A percentile compares a stretch with the other conserved stretches of the same genome.
phyloP scores from a whole-genome alignment of 1,284 basidiomycete species.

The Clitocybe nebularis region DNA sequence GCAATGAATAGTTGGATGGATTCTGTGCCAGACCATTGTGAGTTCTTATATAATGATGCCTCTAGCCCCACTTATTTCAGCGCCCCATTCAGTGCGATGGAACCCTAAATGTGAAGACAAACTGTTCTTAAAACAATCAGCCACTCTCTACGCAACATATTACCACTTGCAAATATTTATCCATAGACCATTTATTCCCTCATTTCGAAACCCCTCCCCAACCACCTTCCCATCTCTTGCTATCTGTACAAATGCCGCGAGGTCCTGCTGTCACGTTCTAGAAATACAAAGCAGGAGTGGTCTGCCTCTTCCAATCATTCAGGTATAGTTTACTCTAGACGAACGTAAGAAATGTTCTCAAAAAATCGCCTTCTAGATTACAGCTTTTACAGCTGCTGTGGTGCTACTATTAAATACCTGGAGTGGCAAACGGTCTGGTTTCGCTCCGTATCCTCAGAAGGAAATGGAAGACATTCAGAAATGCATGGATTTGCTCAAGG shows the following conservation, averaged over 20 bases:
- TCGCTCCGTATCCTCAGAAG: conserved; percentile 39
- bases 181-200: conserved; percentile 68
- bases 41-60: conserved; percentile 15
- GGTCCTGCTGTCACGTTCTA: conserved; percentile 57
- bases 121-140: conserved; percentile 55
- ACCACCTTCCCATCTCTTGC: conserved; percentile 56
- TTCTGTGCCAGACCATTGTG: conserved; percentile 54
- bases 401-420: conserved; percentile 62
- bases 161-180: conserved; percentile 63
- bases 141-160: conserved; percentile 54
- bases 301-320: conserved; percentile 29
- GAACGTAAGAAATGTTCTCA: not conserved
- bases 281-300: conserved; percentile 35
- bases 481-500: conserved; percentile 47
- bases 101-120: conserved; percentile 49
- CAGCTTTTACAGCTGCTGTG: conserved; percentile 47
- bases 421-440: conserved; percentile 46
- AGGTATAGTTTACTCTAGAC: conserved; percentile 22
- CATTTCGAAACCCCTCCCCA: conserved; percentile 40
- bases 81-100: conserved; percentile 48
- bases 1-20: conserved; percentile 68
- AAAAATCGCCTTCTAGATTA: conserved; percentile 22
- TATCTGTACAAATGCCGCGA: conserved; percentile 67
- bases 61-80: not conserved
- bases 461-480: conserved; percentile 53